Evolutionary conservation across 805 yeast species (phyloP), one percentile per base, ranked within the genome.

Genomic region (Candida rishiriensis): DNA sequence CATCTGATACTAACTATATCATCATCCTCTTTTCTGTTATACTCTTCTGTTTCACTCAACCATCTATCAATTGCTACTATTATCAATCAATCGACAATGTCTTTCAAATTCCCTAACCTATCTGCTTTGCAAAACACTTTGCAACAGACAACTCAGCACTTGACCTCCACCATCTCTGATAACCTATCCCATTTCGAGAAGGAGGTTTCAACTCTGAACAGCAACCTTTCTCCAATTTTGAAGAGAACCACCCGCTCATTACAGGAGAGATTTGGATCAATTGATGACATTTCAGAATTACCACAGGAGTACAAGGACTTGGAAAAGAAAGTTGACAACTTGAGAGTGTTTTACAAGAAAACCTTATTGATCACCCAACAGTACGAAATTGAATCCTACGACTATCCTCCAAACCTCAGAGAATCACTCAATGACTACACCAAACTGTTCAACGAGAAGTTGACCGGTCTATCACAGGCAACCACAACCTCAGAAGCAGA

Each of bases 381-480:
- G 35, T 86, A 79, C 58, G 88, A 77, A 56, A 78, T 83, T 49
- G 85, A 83, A 53, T 77, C 85, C 39, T 86, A 86, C 60, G 95
- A 86, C 61, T 85, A 84, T 56, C 95, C 95, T 21, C 91, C 93
- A 42, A 83, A 83, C 60, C 64, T 85, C 50, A 74, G 75, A 49
- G 91, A 86, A 53, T 78, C 85, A 37, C 70, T 79, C 18, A 68
- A 69, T 39, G 83, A 84, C 53, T 79, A 83, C 57, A 78, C 83
- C 32, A 76, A 78, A 53, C 65, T 79, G 4, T 60, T 82, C 38
- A 70, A 73, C 35, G 76, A 68, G 55, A 81, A 79, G 60, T 75
- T 81, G 50, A 70, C 69, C 41, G 83, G 80, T 42, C 72, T 82
- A 55, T 77, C 80, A 47, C 77, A 71, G 54, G 87, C 84, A n/a